These are phyloP conservation scores for Penicillium steckii DNA, from an alignment of 495 filamentous ascomycete species.

Conservation along the genomic window DNA sequence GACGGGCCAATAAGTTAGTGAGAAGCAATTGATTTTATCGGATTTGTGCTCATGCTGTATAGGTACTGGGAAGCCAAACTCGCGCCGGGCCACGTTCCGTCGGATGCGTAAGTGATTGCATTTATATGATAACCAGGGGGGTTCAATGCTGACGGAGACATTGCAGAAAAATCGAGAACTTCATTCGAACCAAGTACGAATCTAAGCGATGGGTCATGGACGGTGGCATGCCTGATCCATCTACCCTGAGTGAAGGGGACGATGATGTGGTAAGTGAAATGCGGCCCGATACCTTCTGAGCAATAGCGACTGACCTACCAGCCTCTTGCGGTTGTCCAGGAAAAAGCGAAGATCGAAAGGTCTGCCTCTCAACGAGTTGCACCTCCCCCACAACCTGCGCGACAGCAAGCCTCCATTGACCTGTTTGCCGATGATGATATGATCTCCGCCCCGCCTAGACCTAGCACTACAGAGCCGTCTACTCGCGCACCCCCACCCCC, in stretches of 20 bases:
- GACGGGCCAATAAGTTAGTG: constrained; percentile 83
- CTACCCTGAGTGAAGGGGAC: constrained; percentile 76
- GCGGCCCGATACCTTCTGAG: not conserved
- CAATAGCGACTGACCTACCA: constrained; percentile 31
- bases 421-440: constrained; percentile 63
- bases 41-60: constrained; percentile 15
- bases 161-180: constrained; percentile 91
- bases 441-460: constrained; percentile 60
- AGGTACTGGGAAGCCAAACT: constrained; percentile 96
- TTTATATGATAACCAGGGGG: not conserved
- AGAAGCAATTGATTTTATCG: constrained; percentile 6
- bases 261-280: constrained; percentile 67
- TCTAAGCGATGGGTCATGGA: constrained; percentile 99
- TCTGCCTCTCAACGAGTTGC: constrained; percentile 52
- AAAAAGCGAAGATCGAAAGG: constrained; percentile 67
- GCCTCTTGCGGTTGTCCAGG: constrained; percentile 72
- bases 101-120: constrained; percentile 68
- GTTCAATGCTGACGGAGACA: constrained; percentile 1
- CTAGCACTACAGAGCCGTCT: constrained; percentile 65
- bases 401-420: constrained; percentile 52
- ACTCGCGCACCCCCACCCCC: constrained; percentile 53
- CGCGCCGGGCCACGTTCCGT: constrained; percentile 86
- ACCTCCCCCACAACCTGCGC: constrained; percentile 43
- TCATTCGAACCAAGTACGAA: constrained; percentile 98
- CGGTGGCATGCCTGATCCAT: constrained; percentile 86